A percentile compares a stretch with the other conserved stretches of the same genome.
phyloP scores from a whole-genome alignment of 2,329 filamentous ascomycete species.

The Penicillium verrucosum region DNA sequence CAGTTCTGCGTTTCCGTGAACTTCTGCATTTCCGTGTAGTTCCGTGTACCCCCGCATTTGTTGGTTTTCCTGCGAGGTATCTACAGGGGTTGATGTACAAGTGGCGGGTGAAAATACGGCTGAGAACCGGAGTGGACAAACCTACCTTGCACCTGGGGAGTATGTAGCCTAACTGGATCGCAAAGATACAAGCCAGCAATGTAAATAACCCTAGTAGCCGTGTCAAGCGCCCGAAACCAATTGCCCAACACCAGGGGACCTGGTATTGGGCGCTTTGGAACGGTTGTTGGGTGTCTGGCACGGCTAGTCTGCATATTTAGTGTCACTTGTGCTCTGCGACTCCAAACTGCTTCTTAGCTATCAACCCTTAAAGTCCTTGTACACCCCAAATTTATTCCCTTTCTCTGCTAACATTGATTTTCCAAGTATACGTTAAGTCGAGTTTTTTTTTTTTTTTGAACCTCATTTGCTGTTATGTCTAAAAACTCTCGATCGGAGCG shows the following conservation, averaged over 20 bases:
- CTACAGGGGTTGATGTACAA: too few relatives aligned
- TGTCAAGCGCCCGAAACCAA: too few relatives aligned
- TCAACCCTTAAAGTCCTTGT: not conserved
- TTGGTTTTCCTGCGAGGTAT: not conserved
- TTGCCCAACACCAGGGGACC: too few relatives aligned
- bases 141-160: too few relatives aligned
- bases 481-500: slow-evolving; percentile 20
- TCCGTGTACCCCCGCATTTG: not conserved
- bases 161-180: not conserved
- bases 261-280: too few relatives aligned
- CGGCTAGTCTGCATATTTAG: not conserved
- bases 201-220: not conserved
- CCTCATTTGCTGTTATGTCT: slow-evolving; percentile 10
- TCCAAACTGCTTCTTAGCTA: not conserved
- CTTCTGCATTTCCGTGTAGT: not conserved
- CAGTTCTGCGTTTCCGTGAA: too few relatives aligned
- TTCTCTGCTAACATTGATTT: not conserved
- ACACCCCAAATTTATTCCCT: not conserved
- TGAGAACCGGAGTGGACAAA: too few relatives aligned
- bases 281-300: too few relatives aligned
- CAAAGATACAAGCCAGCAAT: not conserved
- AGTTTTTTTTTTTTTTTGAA: not conserved
- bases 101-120: too few relatives aligned
- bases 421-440: not conserved
- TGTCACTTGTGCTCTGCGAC: not conserved